These are phyloP conservation scores for Erodium moschatum DNA, from an alignment of 441 rosid species.

Conservation along the genomic window DNA sequence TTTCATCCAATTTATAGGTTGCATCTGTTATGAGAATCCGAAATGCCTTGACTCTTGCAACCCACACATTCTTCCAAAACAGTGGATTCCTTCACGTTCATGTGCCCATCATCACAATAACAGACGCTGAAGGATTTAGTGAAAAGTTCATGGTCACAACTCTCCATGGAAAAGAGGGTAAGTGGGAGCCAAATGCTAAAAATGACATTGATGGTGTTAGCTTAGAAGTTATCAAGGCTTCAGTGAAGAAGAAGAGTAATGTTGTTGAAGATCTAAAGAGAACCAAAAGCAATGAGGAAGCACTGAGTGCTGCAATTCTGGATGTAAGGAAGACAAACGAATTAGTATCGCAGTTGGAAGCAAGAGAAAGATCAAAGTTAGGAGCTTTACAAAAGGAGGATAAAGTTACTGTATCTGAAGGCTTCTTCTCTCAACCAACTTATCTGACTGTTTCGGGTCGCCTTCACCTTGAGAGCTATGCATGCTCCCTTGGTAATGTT, in stretches of 20 bases:
- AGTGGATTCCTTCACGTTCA: slow-evolving; percentile 61
- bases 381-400: slow-evolving; percentile 27
- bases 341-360: slow-evolving; percentile 58
- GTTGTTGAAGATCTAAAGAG: slow-evolving; percentile 59
- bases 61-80: slow-evolving; percentile 60
- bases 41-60: slow-evolving; percentile 51
- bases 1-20: slow-evolving; percentile 37
- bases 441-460: slow-evolving; percentile 64
- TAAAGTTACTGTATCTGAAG: slow-evolving; percentile 30
- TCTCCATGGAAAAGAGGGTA: slow-evolving; percentile 28
- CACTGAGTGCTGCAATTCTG: slow-evolving; percentile 49
- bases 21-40: slow-evolving; percentile 65
- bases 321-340: slow-evolving; percentile 61
- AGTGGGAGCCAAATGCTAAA: slow-evolving; percentile 24
- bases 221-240: slow-evolving; percentile 50
- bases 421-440: slow-evolving; percentile 49
- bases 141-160: slow-evolving; percentile 57
- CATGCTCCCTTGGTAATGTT: slow-evolving; percentile 79
- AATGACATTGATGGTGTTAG: slow-evolving; percentile 33
- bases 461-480: slow-evolving; percentile 79
- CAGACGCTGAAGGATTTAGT: slow-evolving; percentile 45
- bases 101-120: slow-evolving; percentile 66
- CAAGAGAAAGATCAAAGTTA: slow-evolving; percentile 33
- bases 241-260: slow-evolving; percentile 49
- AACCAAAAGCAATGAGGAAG: slow-evolving; percentile 71